Base-by-base conservation (phyloP, 805 yeast genomes). In the Lipomyces mesembrius region DNA sequence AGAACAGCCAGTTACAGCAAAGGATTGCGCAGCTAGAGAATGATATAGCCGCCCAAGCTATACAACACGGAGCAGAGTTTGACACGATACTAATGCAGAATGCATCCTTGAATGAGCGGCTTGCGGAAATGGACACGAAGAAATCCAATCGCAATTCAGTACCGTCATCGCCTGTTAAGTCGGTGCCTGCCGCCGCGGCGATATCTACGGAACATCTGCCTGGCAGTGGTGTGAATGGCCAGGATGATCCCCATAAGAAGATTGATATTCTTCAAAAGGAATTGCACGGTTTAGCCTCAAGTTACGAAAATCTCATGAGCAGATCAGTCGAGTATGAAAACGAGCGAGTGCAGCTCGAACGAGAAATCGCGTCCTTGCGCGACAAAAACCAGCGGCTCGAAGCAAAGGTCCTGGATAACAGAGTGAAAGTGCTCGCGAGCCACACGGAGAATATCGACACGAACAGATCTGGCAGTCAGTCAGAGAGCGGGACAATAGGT, bases 41-140 rank as follows among this genome's bases (percentile, higher is more conserved):
- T 11, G 58, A 59, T n/a, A 12, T 60, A 37, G 9, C 57, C 2
- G 35, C n/a, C 5, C 68, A 65, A 12, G 32, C 67, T 9, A 60
- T 56, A 25, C 60, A 67, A 55, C 71, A 67, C 59, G 66, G 62
- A 7, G 54, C 62, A 32, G 71, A 67, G 57, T 65, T 67, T 32
- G 62, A 59, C 32, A 60, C 71, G 8, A 62, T 67, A 6, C 55
- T 67, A 9, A 39, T 59, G 64, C 71, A 67, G 56, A 67, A 67
- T 53, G 71, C 71, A 20, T 52, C 46, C 12, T 59, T 68, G 12
- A 68, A 43, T 27, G 71, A 68, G 49, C n/a, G 22, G 32, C 57
- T 64, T 17, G 64, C 64, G 6, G 22, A 25, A 17, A 20, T 62
- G 32, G 66, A 64, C 25, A 17, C 53, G 20, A 39, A 32, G 37